phyloP scores from a whole-genome alignment of 108 stramenopile species.

The Mayamaea pseudoterrestris region DNA sequence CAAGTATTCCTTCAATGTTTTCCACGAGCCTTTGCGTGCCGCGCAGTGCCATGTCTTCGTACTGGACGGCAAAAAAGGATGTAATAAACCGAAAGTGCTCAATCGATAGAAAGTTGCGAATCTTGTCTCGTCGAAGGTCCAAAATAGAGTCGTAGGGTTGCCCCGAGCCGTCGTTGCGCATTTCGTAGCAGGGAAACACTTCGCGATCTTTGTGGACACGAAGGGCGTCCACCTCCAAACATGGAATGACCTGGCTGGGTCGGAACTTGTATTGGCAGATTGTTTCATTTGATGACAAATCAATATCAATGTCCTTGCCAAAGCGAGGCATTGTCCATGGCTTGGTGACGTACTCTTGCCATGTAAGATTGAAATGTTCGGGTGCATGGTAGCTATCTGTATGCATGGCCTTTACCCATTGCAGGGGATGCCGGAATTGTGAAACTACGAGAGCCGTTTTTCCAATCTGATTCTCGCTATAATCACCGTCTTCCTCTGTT shows the following conservation, averaged over 20 bases:
- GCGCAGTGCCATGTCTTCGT: constrained; percentile 48
- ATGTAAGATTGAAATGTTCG: constrained; percentile 22
- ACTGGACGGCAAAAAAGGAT: constrained; percentile 60
- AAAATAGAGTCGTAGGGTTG: constrained; percentile 64
- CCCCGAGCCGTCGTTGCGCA: constrained; percentile 70
- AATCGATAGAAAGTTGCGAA: constrained; percentile 63
- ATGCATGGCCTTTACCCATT: constrained; percentile 68
- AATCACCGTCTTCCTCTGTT: constrained; percentile 1
- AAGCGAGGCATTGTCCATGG: constrained; percentile 58
- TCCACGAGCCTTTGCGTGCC: constrained; percentile 52
- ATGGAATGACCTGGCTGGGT: constrained; percentile 52
- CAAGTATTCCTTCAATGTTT: constrained; percentile 42
- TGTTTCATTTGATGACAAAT: too few relatives aligned
- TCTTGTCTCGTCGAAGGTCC: constrained; percentile 70
- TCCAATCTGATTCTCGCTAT: neutral
- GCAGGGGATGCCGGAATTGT: constrained; percentile 67
- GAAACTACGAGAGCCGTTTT: constrained; percentile 3
- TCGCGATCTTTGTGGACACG: constrained; percentile 22
- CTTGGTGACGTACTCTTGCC: constrained; percentile 70
- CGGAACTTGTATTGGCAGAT: too few relatives aligned
- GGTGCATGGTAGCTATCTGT: constrained; percentile 39
- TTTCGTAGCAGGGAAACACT: constrained; percentile 76
- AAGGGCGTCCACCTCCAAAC: constrained; percentile 55
- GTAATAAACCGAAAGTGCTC: constrained; percentile 41
- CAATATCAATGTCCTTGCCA: too few relatives aligned